Evolutionary conservation across 2,329 filamentous ascomycete genomes (phyloP).

Genomic region (Aureobasidium vineae): DNA sequence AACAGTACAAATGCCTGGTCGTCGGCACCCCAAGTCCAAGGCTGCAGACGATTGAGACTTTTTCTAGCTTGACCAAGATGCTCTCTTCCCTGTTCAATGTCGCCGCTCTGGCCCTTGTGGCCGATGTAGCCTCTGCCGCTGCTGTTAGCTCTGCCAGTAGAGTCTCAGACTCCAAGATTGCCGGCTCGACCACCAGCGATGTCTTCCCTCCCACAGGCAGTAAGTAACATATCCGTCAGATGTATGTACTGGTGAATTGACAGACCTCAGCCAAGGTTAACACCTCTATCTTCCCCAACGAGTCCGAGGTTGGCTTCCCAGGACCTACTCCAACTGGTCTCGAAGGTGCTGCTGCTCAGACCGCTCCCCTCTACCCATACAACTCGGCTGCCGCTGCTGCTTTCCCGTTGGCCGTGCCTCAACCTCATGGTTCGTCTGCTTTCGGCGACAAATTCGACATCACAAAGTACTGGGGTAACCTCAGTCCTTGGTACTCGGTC

Average conservation of each 20-base stretch:
- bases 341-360: conserved; percentile 1
- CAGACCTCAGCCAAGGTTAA: conserved; percentile 2
- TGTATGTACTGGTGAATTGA: not conserved
- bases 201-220: conserved; percentile 13
- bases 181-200: conserved; percentile 8
- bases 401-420: conserved; percentile 4
- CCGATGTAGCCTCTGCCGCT: conserved; percentile 15
- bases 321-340: conserved; percentile 17
- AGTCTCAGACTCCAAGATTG: not conserved
- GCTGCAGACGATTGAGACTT: not conserved
- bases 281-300: conserved; percentile 11
- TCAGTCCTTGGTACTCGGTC: conserved; percentile 25
- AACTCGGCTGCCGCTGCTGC: conserved; percentile 5
- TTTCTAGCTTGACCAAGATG: conserved; percentile 4
- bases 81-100: conserved; percentile 12
- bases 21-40: not conserved
- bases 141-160: not conserved
- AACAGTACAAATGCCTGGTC: conserved; percentile 1
- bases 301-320: conserved; percentile 17
- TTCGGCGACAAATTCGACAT: conserved; percentile 19
- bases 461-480: conserved; percentile 23
- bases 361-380: conserved; percentile 23
- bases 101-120: conserved; percentile 8
- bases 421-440: conserved; percentile 14
- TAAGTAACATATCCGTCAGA: not conserved